Percentiles rank a stretch among this genome's conserved stretches.
phyloP scores from a whole-genome alignment of 441 rosid species.

The Jatropha multifida region DNA sequence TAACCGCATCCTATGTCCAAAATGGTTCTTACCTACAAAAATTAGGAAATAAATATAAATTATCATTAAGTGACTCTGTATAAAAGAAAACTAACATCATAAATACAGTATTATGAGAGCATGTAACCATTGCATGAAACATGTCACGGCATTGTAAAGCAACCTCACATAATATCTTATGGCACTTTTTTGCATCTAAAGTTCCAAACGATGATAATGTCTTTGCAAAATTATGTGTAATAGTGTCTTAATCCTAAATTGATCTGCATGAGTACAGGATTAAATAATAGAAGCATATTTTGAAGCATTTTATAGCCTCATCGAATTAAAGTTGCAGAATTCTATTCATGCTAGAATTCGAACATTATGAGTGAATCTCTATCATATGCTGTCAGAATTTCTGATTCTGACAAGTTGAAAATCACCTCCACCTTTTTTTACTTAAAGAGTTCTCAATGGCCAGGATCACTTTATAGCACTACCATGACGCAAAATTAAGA shows the following conservation, averaged over 20 bases:
- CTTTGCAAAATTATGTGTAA: background rate
- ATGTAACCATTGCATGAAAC: background rate
- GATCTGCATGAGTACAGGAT: background rate
- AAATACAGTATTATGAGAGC: background rate
- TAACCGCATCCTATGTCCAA: conserved; percentile 98
- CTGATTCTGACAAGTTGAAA: background rate
- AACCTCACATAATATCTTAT: background rate
- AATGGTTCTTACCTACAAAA: conserved; percentile 80
- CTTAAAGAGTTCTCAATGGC: background rate
- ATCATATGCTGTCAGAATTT: background rate
- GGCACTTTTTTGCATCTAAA: background rate
- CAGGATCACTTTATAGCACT: conserved; percentile 1
- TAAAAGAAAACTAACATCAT: background rate
- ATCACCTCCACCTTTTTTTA: background rate
- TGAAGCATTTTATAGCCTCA: background rate
- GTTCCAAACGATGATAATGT: background rate
- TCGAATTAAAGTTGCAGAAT: background rate
- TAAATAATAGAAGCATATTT: background rate
- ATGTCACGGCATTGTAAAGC: background rate
- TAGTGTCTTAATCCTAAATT: background rate
- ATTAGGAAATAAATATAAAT: conserved; percentile 7
- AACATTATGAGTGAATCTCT: background rate
- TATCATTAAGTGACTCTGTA: background rate
- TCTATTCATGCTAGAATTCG: background rate
- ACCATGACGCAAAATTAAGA: background rate